These are phyloP conservation scores for Calonectria montana DNA, from an alignment of 2,329 filamentous ascomycete species.

Conservation along the genomic window DNA sequence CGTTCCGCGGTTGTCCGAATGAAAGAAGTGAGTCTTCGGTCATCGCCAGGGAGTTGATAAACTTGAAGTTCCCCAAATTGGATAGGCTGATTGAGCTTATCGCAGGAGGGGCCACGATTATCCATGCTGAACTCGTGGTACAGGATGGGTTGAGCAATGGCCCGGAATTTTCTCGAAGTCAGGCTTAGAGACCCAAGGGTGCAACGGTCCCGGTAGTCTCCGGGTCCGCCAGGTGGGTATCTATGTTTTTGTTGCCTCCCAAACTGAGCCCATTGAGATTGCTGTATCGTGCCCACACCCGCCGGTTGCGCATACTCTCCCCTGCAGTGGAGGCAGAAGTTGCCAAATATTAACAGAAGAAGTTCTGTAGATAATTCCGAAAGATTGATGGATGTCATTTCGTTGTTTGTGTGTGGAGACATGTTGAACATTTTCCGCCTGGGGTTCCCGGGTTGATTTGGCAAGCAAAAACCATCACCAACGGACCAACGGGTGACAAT, in stretches of 20 bases:
- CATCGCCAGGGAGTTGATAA: neutral
- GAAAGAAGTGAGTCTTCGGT: slow-evolving; percentile 17
- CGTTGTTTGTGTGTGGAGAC: neutral
- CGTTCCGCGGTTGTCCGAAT: slow-evolving; percentile 12
- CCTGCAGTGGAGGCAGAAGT: slow-evolving; percentile 30
- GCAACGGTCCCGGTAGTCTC: slow-evolving; percentile 8
- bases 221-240: neutral
- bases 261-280: neutral
- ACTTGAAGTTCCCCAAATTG: neutral
- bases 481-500: neutral
- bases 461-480: slow-evolving; percentile 5
- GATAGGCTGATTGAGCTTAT: slow-evolving; percentile 1
- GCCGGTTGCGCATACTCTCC: slow-evolving; percentile 13
- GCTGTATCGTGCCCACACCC: neutral
- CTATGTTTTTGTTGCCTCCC: neutral
- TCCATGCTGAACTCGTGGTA: slow-evolving; percentile 28
- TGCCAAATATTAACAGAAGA: slow-evolving; percentile 23
- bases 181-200: slow-evolving; percentile 23
- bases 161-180: slow-evolving; percentile 21
- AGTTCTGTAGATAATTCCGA: slow-evolving; percentile 19
- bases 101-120: neutral
- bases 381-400: neutral
- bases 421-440: neutral
- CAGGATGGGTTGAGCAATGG: slow-evolving; percentile 23
- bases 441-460: neutral